phyloP scores from a whole-genome alignment of 176 grass and related monocot species.

The Neostapfia colusana region DNA sequence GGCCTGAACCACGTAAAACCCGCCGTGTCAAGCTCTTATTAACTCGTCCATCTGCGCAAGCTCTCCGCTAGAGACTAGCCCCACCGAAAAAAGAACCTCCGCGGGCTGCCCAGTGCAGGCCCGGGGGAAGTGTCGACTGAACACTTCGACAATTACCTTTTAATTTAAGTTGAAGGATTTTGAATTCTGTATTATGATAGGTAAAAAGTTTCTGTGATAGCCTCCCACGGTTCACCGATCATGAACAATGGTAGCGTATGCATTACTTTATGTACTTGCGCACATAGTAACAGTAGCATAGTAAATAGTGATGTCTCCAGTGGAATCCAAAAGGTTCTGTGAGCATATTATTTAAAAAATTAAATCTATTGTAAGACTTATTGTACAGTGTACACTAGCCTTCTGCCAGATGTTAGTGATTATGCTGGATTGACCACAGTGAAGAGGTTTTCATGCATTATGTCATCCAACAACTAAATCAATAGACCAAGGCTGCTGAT shows the following conservation, averaged over 20 bases:
- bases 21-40: no score
- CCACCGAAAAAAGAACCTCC: no score
- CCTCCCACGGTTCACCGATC: neutral
- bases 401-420: neutral
- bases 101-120: no score
- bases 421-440: constrained; percentile 23
- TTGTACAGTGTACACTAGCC: neutral
- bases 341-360: neutral
- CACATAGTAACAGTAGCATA: neutral
- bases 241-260: neutral
- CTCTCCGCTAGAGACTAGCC: no score
- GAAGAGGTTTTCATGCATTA: neutral
- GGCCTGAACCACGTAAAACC: no score
- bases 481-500: neutral
- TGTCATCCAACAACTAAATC: constrained; percentile 6
- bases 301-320: neutral
- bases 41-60: no score
- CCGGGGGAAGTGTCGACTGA: no score
- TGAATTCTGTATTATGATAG: neutral
- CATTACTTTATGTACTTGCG: neutral
- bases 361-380: neutral
- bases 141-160: no score
- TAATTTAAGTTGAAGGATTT: neutral
- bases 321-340: neutral
- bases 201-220: neutral